Base-by-base conservation (phyloP, 148 eudicot genomes). In the Rhododendron simsii region DNA sequence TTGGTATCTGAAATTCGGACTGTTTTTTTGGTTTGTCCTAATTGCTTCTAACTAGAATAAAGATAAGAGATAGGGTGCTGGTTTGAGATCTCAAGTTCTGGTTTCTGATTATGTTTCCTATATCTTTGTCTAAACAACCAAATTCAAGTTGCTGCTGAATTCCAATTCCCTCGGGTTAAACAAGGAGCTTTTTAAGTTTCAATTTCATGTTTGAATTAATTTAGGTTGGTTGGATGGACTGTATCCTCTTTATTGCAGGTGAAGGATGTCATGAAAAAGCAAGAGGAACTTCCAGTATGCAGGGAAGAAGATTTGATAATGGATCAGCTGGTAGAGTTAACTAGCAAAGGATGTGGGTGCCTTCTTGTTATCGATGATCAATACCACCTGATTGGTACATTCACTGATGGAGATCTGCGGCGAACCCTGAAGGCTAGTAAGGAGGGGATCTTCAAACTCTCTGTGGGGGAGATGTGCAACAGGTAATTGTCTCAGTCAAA, bases 401-500 rank as follows among this genome's bases (percentile, higher is more conserved):
- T 98, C 61, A 95, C 99, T 65, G 99, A 98, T 90, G 99, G 98
- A 21, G 99, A 95, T 89, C 89, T 98, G 86, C 88, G 98, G 48
- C 98, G 99, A 12, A 95, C 99, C 8, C 91, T 97, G 76, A 97
- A 94, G 91, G 96, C 98, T 77, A 93, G 95, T 53, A 93, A 93
- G n/a, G 98, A 97, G 88, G 94, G 95, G 47, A 95, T 97, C 85
- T 97, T 97, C 86, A 95, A 97, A 92, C 94, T 97, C 83, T 91
- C 98, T 20, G 99, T 97, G 82, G 99, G 99, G 81, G 94, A 95
- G 83, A 97, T 95, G 98, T 95, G 99, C 93, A 94, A 97, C 93
- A 95, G 99, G 99, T 97, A 90, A 11, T 61, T 41, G 15, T 83
- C 33, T 78, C n/a, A 12, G 18, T n/a, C 28, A 71, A 33, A 23